These are phyloP conservation scores for Calonectria ilicicola DNA, from an alignment of 2,329 filamentous ascomycete genomes.

Conservation along the genomic window DNA sequence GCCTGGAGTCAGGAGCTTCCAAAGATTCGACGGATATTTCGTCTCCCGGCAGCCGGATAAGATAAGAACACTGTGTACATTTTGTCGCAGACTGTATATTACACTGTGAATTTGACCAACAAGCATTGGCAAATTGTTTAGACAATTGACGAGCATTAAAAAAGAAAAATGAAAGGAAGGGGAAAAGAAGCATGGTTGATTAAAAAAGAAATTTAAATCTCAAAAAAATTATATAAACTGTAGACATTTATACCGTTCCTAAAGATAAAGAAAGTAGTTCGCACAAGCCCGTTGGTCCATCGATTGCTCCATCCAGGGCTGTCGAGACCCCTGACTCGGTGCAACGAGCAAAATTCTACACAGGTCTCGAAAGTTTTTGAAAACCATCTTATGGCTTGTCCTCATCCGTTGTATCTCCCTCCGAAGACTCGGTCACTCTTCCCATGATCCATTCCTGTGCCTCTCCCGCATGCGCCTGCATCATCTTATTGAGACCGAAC, in stretches of 20 bases:
- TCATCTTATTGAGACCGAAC: conserved; percentile 66
- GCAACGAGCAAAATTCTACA: conserved; percentile 4
- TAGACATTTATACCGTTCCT: background rate
- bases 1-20: conserved; percentile 26
- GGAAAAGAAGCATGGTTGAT: background rate
- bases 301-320: background rate
- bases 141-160: background rate
- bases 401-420: conserved; percentile 63
- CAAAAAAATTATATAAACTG: too few relatives aligned
- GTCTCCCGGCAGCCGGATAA: conserved; percentile 35
- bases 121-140: too few relatives aligned
- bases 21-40: conserved; percentile 39
- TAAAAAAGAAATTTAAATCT: background rate
- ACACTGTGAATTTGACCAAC: background rate
- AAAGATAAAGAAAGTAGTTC: background rate
- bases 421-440: conserved; percentile 47
- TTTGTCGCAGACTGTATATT: background rate
- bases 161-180: background rate
- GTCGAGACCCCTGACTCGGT: background rate
- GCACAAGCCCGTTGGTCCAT: background rate
- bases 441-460: conserved; percentile 64
- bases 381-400: conserved; percentile 50
- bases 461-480: conserved; percentile 65
- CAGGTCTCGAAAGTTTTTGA: background rate
- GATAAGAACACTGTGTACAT: conserved; percentile 30